Evolutionary conservation across 495 filamentous ascomycete genomes (phyloP), one percentile per base, ranked within the genome.

Genomic region (Coniosporium apollinis): DNA sequence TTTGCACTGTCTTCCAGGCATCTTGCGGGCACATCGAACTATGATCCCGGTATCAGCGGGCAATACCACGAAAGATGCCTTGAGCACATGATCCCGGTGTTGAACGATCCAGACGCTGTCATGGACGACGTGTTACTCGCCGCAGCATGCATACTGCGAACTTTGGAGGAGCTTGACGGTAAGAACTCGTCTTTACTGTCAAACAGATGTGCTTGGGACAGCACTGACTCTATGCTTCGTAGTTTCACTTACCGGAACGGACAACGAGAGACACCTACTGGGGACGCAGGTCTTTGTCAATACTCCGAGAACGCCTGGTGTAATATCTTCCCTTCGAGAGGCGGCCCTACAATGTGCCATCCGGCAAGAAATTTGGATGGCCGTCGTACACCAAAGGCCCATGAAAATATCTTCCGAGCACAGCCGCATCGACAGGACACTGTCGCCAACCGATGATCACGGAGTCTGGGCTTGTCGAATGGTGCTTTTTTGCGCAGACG

Each of bases 161-260:
- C n/a, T n/a, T n/a, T n/a, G n/a, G n/a, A n/a, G n/a, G 72, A 76
- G 42, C 69, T 73, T 45, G 65, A 72, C 36, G 61, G 68, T n/a
- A n/a, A n/a, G n/a, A n/a, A 6, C 1, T 16, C 42, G n/a, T 41
- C n/a, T n/a, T n/a, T n/a, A n/a, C n/a, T n/a, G n/a, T n/a, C n/a
- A n/a, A n/a, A n/a, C n/a, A n/a, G n/a, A 21, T 19, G n/a, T n/a
- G n/a, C n/a, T n/a, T n/a, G n/a, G n/a, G n/a, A n/a, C n/a, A n/a
- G n/a, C n/a, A n/a, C n/a, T n/a, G n/a, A n/a, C n/a, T n/a, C n/a
- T n/a, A n/a, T n/a, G n/a, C n/a, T n/a, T 36, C 10, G 3, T 22
- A 60, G 55, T 63, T 26, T 52, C 57, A 5, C 11, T 48, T 49
- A 24, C n/a, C n/a, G n/a, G n/a, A n/a, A n/a, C n/a, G n/a, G 58